Base-by-base conservation (phyloP, 169 alveolate genomes). In the Toxoplasma gondii region DNA sequence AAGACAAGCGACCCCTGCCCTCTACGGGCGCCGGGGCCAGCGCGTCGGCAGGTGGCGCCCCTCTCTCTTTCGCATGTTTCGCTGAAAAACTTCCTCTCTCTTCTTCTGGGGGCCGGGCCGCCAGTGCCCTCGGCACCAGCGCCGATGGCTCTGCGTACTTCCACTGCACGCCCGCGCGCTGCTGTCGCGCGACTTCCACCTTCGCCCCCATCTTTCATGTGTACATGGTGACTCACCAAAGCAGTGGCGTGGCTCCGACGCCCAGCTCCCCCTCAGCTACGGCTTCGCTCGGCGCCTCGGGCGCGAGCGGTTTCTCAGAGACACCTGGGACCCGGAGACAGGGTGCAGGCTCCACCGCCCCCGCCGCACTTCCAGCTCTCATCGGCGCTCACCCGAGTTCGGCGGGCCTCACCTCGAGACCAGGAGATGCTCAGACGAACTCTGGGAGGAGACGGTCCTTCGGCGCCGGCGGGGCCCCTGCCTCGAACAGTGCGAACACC, bases 101-200 rank as follows among this genome's bases (percentile, higher is more conserved):
- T 82, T 24, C 88, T 17, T 7, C n/a, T 36, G 53, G 45, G n/a
- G 88, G 53, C 31, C 19, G 88, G 31, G 54, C 64, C 64, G 22
- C 53, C 22, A 39, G 31, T 12, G 39, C 53, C 36, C 34, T 38
- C 9, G 88, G n/a, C n/a, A 7, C 44, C 49, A 17, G 58, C 67
- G 64, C 53, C 1, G 41, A 29, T 22, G 22, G 93, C 49, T 45
- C 69, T 4, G 64, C 67, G 10, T 82, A 82, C 67, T 82, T 82
- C 64, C 94, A 91, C 83, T 91, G 94, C 94, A 91, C 94, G 34
- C 94, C 94, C 12, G 94, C 94, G 86, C 81, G 94, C 36, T 91
- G 94, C 83, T 91, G 94, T 81, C 58, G 80, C 7, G 82, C 91
- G 36, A 36, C 94, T 12, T 17, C 90, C 12, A 43, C 90, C 64